These are phyloP conservation scores for Alternaria tenuissima DNA, from an alignment of 2,329 filamentous ascomycete species.

Conservation along the genomic window DNA sequence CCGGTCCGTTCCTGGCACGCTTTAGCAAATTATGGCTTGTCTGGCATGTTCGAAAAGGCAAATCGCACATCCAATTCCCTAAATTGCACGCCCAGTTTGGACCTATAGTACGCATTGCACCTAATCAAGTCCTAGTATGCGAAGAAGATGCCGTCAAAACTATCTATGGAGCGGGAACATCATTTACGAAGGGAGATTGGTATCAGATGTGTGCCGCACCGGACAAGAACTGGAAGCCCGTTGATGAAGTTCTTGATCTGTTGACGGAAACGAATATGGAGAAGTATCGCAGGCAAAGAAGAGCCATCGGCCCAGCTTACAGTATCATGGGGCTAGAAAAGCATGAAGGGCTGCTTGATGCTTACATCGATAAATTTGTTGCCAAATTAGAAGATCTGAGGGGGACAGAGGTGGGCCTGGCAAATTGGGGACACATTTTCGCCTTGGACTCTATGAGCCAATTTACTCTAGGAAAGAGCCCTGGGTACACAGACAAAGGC, in stretches of 20 bases:
- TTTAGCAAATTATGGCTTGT: background rate
- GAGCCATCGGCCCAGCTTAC: background rate
- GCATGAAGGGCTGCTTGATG: background rate
- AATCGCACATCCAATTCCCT: background rate
- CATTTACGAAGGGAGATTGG: background rate
- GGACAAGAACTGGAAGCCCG: background rate
- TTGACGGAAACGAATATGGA: background rate
- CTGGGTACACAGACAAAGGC: background rate
- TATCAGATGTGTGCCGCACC: background rate
- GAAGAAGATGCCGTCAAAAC: background rate
- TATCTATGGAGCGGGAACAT: background rate
- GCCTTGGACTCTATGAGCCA: background rate
- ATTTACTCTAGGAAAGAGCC: background rate
- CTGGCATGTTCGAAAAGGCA: background rate
- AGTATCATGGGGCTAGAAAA: background rate
- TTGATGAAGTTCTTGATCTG: background rate
- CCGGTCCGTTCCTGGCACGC: background rate
- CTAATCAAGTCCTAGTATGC: background rate
- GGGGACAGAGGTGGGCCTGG: background rate
- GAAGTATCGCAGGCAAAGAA: background rate
- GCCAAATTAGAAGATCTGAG: background rate
- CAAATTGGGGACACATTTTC: background rate
- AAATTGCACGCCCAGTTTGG: background rate
- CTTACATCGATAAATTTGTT: background rate
- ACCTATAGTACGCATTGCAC: background rate